Evolutionary conservation across 2,329 filamentous ascomycete species (phyloP), one percentile per base, ranked within the genome.

Genomic region (Ophiostoma ips): DNA sequence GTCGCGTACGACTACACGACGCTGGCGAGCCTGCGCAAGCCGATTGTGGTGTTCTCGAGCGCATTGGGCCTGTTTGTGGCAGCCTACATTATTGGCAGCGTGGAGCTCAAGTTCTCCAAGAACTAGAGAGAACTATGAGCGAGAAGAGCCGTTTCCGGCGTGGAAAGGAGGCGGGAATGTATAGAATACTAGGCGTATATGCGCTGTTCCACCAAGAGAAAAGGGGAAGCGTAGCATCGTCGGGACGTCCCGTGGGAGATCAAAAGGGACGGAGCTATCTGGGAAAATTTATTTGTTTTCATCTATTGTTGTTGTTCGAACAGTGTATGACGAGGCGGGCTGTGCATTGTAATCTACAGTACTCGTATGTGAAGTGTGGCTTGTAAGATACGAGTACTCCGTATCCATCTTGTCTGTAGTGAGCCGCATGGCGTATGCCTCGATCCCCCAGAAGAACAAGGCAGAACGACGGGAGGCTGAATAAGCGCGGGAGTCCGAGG

Each of bases 1-100:
- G 84, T 96, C 49, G 83, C 84, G 2, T 98, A 98, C 65, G 85
- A 95, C 55, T 87, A 92, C 62, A 78, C 89, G 2, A 73, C 83
- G 57, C 62, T 74, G 3, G 83, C 86, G 28, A 79, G 77, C 36
- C 76, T 95, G 59, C 80, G 88, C 60, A 98, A 98, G 71, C 92
- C 92, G 1, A 57, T 94, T 18, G 79, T 90, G 21, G 77, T 96
- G 53, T 87, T 92, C 56, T 70, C 71, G 31, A 87, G 84, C 58
- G 68, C 84, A 55, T 63, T 94, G 56, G 70, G 74, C n/a, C 68
- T 94, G 12, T 95, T 94, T 66, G 71, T 79, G 37, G 73, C 80
- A 2, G 75, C 77, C 5, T 95, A 84, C 81, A 68, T 80, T 3
- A 64, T 95, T 52, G 84, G 87, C 31, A 82, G 78, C 60, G 70